Conservation (phyloP, 768 basidiomycete genomes). For the Boletus pseudopeckii region DNA sequence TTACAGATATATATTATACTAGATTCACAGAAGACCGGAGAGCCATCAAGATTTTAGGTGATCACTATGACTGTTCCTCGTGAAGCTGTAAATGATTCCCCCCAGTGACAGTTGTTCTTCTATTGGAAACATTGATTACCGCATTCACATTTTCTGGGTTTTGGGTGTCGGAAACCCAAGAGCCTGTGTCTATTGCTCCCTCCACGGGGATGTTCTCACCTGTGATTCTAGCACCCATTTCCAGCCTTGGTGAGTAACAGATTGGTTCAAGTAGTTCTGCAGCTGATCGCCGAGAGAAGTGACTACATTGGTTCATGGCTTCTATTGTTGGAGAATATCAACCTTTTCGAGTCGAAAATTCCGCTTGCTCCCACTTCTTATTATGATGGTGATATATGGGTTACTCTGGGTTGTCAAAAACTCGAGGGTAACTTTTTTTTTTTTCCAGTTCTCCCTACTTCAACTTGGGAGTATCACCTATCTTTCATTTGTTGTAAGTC, state of each 20-base stretch:
- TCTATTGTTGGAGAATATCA: constrained; percentile 17
- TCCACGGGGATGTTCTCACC: not conserved
- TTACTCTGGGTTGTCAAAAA: not conserved
- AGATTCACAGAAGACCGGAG: constrained; percentile 16
- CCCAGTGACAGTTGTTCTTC: constrained; percentile 6
- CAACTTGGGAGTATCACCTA: not conserved
- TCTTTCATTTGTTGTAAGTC: not conserved
- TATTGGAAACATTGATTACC: constrained; percentile 12
- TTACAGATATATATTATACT: constrained; percentile 17
- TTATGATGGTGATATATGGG: constrained; percentile 7
- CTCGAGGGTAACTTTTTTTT: not conserved
- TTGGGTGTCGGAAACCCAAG: not conserved
- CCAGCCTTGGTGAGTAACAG: constrained; percentile 9
- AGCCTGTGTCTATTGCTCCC: no score
- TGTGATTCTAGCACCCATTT: not conserved
- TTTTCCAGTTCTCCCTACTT: not conserved
- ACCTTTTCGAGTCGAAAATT: not conserved
- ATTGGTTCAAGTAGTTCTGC: not conserved
- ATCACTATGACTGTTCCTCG: not conserved
- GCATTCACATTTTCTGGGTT: constrained; percentile 9
- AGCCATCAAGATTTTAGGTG: constrained; percentile 9
- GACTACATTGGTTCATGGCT: constrained; percentile 8
- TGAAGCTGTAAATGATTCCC: not conserved
- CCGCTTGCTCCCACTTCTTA: not conserved
- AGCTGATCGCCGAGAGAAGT: not conserved